Percentiles rank a stretch among this genome's conserved stretches.
Conservation (phyloP, 208 protist species). For the Trypanosoma vivax region DNA sequence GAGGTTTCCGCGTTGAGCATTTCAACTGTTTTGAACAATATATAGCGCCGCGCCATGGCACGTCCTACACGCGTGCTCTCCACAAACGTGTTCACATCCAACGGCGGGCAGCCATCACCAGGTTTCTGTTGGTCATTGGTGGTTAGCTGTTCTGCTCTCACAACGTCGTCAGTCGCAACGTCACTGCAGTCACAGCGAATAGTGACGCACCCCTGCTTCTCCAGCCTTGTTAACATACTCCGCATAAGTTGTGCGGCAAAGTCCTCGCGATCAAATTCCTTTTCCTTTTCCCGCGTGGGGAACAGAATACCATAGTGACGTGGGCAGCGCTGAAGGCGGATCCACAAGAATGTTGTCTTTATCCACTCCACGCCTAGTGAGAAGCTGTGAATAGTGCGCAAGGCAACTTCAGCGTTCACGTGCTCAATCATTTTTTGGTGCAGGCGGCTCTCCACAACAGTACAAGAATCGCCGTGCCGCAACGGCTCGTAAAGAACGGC, state of each 20-base stretch:
- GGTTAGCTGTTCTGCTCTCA: background rate
- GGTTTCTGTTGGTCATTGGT: background rate
- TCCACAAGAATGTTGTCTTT: conserved; percentile 89
- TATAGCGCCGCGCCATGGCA: conserved; percentile 76
- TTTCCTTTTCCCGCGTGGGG: conserved; percentile 28
- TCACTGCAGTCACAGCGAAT: conserved; percentile 2
- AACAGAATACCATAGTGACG: conserved; percentile 73
- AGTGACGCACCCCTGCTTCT: conserved; percentile 47
- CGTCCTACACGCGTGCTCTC: conserved; percentile 42
- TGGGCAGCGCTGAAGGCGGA: conserved; percentile 59
- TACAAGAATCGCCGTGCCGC: conserved; percentile 27
- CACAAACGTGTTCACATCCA: conserved; percentile 5
- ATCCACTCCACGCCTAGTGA: conserved; percentile 73
- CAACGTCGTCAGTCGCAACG: background rate
- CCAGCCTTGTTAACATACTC: conserved; percentile 49
- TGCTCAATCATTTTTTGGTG: conserved; percentile 89
- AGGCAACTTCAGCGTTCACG: conserved; percentile 90
- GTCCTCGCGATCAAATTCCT: conserved; percentile 34
- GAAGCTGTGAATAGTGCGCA: conserved; percentile 85
- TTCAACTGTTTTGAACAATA: conserved; percentile 75
- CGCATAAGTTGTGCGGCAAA: conserved; percentile 64
- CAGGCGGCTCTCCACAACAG: conserved; percentile 73
- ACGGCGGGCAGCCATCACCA: background rate
- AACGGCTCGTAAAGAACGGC: conserved; percentile 58
- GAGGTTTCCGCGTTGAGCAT: conserved; percentile 35